A percentile compares a stretch with the other conserved stretches of the same genome.
Evolutionary conservation across 2,329 filamentous ascomycete genomes (phyloP).

Genomic region (Colletotrichum theobromicola): DNA sequence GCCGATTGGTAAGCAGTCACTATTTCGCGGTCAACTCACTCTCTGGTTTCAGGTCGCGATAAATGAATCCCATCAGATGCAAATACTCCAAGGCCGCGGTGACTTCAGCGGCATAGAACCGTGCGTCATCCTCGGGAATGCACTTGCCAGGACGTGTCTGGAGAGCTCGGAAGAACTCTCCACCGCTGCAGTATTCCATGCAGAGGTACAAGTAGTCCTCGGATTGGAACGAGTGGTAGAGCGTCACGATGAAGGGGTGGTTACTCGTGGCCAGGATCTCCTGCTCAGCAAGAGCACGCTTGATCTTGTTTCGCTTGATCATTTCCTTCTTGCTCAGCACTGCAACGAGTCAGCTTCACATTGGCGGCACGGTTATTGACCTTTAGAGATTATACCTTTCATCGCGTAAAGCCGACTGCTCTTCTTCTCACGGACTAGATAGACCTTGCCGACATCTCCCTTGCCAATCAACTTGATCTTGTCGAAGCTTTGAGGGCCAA

Average conservation of each 20-base stretch:
- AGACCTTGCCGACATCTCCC: constrained; percentile 98
- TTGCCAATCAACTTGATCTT: constrained; percentile 99
- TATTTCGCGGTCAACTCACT: constrained; percentile 67
- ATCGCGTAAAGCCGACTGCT: constrained; percentile 94
- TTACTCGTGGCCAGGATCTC: constrained; percentile 99
- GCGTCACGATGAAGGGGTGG: constrained; percentile 96
- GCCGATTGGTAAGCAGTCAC: constrained; percentile 7
- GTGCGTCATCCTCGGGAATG: constrained; percentile 93
- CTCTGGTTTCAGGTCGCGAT: constrained; percentile 96
- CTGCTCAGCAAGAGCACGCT: constrained; percentile 94
- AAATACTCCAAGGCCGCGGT: constrained; percentile 96
- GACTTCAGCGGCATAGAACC: constrained; percentile 97
- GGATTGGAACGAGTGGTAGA: constrained; percentile 99
- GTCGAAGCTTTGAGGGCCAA: constrained; percentile 94
- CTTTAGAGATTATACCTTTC: constrained; percentile 73
- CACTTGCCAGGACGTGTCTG: constrained; percentile 97
- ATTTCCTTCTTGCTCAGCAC: constrained; percentile 99
- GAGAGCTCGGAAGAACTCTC: constrained; percentile 95
- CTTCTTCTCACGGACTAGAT: constrained; percentile 97
- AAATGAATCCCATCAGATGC: constrained; percentile 99
- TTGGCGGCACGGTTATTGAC: background rate
- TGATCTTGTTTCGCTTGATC: constrained; percentile 99
- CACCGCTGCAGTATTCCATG: constrained; percentile 99
- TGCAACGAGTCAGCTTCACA: constrained; percentile 50
- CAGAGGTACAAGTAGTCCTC: constrained; percentile 99